Evolutionary conservation across 345 rosid genomes (phyloP), one percentile per base, ranked within the genome.

Genomic region (Combretum micranthum): DNA sequence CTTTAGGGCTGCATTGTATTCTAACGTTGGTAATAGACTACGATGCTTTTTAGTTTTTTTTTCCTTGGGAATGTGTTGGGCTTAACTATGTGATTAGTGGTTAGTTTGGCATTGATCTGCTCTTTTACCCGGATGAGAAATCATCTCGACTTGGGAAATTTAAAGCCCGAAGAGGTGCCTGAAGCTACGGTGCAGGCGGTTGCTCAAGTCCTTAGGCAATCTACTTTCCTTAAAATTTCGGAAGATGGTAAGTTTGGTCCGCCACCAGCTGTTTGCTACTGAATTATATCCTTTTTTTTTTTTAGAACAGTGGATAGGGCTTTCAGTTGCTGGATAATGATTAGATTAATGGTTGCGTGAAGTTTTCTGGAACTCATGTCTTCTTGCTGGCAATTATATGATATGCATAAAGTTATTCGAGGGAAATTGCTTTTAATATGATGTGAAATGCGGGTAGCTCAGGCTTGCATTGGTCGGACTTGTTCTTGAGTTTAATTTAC

Each of bases 51-150:
- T 16, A 37, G 45, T 39, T 18, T n/a, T 55, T 22, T 39, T 21
- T 13, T 2, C 4, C 9, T 32, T 20, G 3, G 50, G 47, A 48
- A 7, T 32, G 39, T 61, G 72, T 69, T 55, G 54, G 37, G 44
- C 81, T 81, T 82, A 59, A 79, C 80, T 64, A 10, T 16, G 57
- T 6, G 52, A 68, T 32, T 17, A 93, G 97, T 89, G 96, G 88
- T 85, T 22, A 80, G 81, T 62, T 74, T 93, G 81, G 87, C 85
- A 47, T 80, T 93, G 83, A 89, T 93, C 61, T 93, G 99, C 52
- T 81, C 96, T 20, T 93, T 93, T 53, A 75, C 84, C 71, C 88
- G 82, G 81, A 93, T 93, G 99, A 87, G 80, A 69, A 75, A 67
- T 43, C 83, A 87, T 83, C 82, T 93, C 64, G 80, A 83, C 52